Percentiles rank a stretch among this genome's conserved stretches.
Conservation (phyloP, 345 rosid genomes). For the Salix purpurea region DNA sequence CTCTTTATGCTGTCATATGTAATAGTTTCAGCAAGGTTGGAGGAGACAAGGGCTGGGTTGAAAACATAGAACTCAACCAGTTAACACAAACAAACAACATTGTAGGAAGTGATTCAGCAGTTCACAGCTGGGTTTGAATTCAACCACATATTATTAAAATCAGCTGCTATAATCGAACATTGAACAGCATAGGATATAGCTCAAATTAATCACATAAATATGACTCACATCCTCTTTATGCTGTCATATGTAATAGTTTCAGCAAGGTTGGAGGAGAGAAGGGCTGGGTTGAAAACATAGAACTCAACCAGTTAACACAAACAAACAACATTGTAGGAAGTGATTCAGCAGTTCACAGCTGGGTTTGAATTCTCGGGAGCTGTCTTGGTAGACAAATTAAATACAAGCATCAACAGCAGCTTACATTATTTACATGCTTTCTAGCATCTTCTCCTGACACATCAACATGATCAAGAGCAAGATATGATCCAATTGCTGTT, state of each 20-base stretch:
- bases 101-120: not conserved
- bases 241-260: conserved; percentile 47
- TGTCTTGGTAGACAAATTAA: not conserved
- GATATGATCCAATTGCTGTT: conserved; percentile 53
- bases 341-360: not conserved
- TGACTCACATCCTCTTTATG: conserved; percentile 45
- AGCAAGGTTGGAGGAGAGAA: conserved; percentile 45
- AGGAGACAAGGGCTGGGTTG: conserved; percentile 53
- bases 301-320: conserved; percentile 41
- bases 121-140: not conserved
- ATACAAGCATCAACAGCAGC: not conserved
- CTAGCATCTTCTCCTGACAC: conserved; percentile 47
- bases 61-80: conserved; percentile 59
- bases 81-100: not conserved
- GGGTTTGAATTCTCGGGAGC: not conserved
- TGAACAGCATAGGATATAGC: not conserved
- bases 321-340: not conserved
- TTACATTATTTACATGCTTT: conserved; percentile 54
- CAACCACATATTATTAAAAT: not conserved
- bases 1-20: conserved; percentile 46
- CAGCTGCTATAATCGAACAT: not conserved
- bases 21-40: conserved; percentile 47
- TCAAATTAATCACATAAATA: not conserved
- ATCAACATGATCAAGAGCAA: conserved; percentile 48
- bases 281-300: conserved; percentile 59